Conservation (phyloP, 192 early-diverging fungal species). For the Pilobolus umbonatus region DNA sequence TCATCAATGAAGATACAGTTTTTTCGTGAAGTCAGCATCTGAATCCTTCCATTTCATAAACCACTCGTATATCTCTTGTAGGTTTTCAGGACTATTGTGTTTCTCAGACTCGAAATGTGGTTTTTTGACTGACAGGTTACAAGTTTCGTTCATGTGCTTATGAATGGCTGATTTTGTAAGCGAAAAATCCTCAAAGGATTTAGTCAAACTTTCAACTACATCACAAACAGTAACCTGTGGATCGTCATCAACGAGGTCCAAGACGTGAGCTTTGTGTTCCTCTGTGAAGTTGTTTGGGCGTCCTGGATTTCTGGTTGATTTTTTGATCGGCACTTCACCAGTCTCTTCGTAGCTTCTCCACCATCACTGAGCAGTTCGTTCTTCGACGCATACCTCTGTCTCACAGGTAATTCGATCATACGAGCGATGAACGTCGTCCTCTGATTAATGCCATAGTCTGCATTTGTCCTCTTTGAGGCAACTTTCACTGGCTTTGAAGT, state of each 20-base stretch:
- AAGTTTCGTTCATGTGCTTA: constrained; percentile 8
- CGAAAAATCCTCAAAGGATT: constrained; percentile 5
- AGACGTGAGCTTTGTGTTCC: neutral
- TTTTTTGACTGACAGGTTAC: constrained; percentile 2
- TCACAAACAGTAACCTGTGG: neutral
- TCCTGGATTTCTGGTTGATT: constrained; percentile 1
- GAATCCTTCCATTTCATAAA: constrained; percentile 12
- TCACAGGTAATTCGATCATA: neutral
- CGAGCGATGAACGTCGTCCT: neutral
- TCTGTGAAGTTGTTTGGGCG: neutral
- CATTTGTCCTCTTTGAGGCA: constrained; percentile 3
- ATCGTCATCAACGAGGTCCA: neutral
- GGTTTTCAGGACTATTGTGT: constrained; percentile 9
- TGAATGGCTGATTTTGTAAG: constrained; percentile 5
- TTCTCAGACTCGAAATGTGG: constrained; percentile 3
- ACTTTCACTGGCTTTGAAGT: neutral
- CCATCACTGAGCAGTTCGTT: constrained; percentile 5
- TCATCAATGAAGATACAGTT: constrained; percentile 12
- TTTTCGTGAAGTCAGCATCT: constrained; percentile 2
- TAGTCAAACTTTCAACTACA: neutral
- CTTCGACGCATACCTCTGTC: neutral
- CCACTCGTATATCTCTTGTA: constrained; percentile 16
- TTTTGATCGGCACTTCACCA: neutral
- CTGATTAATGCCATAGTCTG: neutral
- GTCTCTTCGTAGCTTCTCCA: neutral